Conservation (phyloP, 179 eudicot species). For the Patellifolia procumbens region DNA sequence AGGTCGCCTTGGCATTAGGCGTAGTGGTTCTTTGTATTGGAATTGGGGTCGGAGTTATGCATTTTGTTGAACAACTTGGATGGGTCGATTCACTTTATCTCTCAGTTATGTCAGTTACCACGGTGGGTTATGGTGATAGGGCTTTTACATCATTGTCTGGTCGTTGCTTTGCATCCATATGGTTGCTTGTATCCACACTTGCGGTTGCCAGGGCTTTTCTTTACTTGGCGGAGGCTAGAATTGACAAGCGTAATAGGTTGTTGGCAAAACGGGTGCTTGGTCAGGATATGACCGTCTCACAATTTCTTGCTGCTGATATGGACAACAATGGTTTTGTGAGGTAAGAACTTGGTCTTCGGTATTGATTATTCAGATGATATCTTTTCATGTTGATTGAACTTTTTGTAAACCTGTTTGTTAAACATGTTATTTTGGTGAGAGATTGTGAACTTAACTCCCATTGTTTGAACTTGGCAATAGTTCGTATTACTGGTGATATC, state of each 20-base stretch:
- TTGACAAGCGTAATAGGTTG: slow-evolving; percentile 82
- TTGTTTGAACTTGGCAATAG: background rate
- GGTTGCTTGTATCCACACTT: slow-evolving; percentile 97
- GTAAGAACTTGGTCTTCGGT: slow-evolving; percentile 35
- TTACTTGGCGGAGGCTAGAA: slow-evolving; percentile 94
- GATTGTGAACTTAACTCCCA: background rate
- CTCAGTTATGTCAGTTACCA: slow-evolving; percentile 96
- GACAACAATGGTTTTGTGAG: slow-evolving; percentile 94
- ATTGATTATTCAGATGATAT: background rate
- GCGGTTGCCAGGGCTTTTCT: slow-evolving; percentile 98
- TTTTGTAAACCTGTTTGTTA: slow-evolving; percentile 1
- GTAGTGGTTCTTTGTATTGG: slow-evolving; percentile 95
- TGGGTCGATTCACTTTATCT: slow-evolving; percentile 92
- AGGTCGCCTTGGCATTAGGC: slow-evolving; percentile 87
- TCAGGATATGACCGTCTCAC: slow-evolving; percentile 83
- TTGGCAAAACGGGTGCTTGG: slow-evolving; percentile 95
- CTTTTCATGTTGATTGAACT: background rate
- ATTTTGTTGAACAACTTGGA: slow-evolving; percentile 70
- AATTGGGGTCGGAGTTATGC: slow-evolving; percentile 78
- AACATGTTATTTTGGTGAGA: background rate
- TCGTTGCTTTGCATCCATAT: slow-evolving; percentile 80
- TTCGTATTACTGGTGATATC: background rate
- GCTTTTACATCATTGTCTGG: slow-evolving; percentile 79
- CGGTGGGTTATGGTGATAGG: slow-evolving; percentile 95
- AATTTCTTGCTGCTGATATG: slow-evolving; percentile 97